A percentile compares a stretch with the other conserved stretches of the same genome.
phyloP scores from a whole-genome alignment of 495 filamentous ascomycete species.

The Penicillium ochrochloron region DNA sequence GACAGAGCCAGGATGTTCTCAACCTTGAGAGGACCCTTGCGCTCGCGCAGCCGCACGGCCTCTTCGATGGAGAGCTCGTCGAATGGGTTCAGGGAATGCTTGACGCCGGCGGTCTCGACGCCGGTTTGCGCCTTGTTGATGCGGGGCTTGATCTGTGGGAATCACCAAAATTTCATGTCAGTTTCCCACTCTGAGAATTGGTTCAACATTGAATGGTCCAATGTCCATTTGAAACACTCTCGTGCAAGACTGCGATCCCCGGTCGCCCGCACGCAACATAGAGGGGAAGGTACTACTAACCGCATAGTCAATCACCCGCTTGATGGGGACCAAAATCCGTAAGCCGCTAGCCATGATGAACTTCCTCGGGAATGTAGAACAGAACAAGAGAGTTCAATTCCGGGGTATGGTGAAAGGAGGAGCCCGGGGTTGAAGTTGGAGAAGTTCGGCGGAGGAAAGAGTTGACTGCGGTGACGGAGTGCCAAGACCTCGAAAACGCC shows the following conservation, averaged over 20 bases:
- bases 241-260: slow-evolving; percentile 20
- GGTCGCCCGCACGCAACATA: slow-evolving; percentile 5
- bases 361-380: slow-evolving; percentile 11
- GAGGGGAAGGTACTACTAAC: slow-evolving; percentile 55
- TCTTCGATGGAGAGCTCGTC: slow-evolving; percentile 98
- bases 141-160: slow-evolving; percentile 85
- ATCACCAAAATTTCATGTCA: slow-evolving; percentile 6
- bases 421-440: slow-evolving; percentile 10
- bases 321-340: slow-evolving; percentile 92
- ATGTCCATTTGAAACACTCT: background rate
- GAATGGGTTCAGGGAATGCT: slow-evolving; percentile 98
- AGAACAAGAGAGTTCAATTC: slow-evolving; percentile 20
- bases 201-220: background rate
- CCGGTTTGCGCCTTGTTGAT: slow-evolving; percentile 95
- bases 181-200: background rate
- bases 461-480: slow-evolving; percentile 38
- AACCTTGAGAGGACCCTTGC: slow-evolving; percentile 63
- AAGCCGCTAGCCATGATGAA: slow-evolving; percentile 73
- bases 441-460: slow-evolving; percentile 24
- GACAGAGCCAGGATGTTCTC: slow-evolving; percentile 88
- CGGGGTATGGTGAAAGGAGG: slow-evolving; percentile 18
- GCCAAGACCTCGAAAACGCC: slow-evolving; percentile 40
- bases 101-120: slow-evolving; percentile 88
- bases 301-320: slow-evolving; percentile 99
- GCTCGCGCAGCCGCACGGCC: slow-evolving; percentile 89